Conservation (phyloP, 208 protist species). For the Leishmania mexicana region DNA sequence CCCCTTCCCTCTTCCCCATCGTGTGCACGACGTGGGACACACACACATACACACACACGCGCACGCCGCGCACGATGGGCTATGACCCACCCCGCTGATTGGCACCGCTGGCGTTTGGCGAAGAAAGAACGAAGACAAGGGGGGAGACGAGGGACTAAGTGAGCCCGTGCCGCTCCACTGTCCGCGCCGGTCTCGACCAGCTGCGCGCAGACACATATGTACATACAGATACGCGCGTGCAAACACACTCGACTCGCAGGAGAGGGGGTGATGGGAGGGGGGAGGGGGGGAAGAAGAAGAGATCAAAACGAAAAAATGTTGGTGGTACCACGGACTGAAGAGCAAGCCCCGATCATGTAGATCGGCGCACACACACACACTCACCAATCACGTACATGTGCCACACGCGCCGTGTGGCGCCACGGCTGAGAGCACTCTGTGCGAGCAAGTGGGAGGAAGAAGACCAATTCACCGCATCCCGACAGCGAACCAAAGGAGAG, state of each 20-base stretch:
- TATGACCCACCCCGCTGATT: neutral
- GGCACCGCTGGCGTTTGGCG: neutral
- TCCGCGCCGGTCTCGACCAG: neutral
- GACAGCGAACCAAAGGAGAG: neutral
- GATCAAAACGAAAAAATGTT: neutral
- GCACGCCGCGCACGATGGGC: neutral
- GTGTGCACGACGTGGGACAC: neutral
- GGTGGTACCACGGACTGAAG: neutral
- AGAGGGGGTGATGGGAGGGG: neutral
- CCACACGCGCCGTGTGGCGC: neutral
- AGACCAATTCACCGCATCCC: neutral
- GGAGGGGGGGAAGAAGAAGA: conserved; percentile 1
- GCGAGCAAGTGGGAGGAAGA: neutral
- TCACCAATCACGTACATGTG: neutral
- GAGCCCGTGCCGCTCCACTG: neutral
- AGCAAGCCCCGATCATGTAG: neutral
- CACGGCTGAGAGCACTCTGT: neutral
- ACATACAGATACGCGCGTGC: neutral
- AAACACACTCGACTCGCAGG: neutral
- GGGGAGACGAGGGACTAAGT: neutral
- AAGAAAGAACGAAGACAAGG: neutral
- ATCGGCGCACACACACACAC: neutral
- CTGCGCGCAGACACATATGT: neutral
- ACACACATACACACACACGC: neutral
- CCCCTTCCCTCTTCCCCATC: neutral